A percentile compares a stretch with the other conserved stretches of the same genome.
phyloP scores from a whole-genome alignment of 2,329 filamentous ascomycete genomes.

The Colletotrichum karsti region DNA sequence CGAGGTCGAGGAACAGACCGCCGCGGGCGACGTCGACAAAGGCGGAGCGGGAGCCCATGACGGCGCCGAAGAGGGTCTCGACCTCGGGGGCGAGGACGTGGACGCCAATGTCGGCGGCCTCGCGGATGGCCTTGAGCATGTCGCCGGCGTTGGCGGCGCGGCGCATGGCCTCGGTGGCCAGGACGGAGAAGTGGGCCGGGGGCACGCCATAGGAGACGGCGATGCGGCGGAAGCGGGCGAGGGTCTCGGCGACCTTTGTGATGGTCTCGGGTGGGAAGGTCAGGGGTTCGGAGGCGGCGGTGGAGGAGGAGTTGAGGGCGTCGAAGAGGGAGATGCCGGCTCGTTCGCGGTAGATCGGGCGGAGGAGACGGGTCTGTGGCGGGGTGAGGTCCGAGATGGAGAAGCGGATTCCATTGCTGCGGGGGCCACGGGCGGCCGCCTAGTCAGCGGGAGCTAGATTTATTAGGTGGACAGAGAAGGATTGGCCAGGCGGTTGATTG shows the following conservation, averaged over 20 bases:
- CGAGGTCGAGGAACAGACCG: slow-evolving; percentile 87
- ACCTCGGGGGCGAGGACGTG: slow-evolving; percentile 79
- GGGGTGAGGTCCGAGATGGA: slow-evolving; percentile 85
- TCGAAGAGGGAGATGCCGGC: slow-evolving; percentile 88
- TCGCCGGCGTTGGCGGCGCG: slow-evolving; percentile 77
- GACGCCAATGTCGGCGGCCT: slow-evolving; percentile 70
- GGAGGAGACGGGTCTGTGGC: slow-evolving; percentile 75
- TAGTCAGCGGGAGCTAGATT: slow-evolving; percentile 1
- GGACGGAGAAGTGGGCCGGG: slow-evolving; percentile 70
- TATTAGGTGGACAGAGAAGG: not conserved
- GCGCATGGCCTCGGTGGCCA: slow-evolving; percentile 91
- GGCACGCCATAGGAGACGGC: slow-evolving; percentile 77
- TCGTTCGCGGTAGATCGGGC: slow-evolving; percentile 80
- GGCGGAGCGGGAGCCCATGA: slow-evolving; percentile 80
- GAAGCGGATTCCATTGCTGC: slow-evolving; percentile 91
- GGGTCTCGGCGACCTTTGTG: slow-evolving; percentile 67
- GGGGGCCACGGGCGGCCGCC: slow-evolving; percentile 4
- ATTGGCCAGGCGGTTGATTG: not conserved
- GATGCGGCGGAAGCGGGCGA: slow-evolving; percentile 76
- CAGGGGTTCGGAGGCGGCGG: slow-evolving; percentile 35
- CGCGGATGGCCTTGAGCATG: slow-evolving; percentile 72
- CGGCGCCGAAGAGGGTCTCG: slow-evolving; percentile 83
- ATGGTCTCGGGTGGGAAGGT: slow-evolving; percentile 67
- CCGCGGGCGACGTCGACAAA: slow-evolving; percentile 67
- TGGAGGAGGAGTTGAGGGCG: slow-evolving; percentile 66